Evolutionary conservation across 306 rosid genomes (phyloP), one percentile per base, ranked within the genome.

Genomic region (Boehmeria nivea): DNA sequence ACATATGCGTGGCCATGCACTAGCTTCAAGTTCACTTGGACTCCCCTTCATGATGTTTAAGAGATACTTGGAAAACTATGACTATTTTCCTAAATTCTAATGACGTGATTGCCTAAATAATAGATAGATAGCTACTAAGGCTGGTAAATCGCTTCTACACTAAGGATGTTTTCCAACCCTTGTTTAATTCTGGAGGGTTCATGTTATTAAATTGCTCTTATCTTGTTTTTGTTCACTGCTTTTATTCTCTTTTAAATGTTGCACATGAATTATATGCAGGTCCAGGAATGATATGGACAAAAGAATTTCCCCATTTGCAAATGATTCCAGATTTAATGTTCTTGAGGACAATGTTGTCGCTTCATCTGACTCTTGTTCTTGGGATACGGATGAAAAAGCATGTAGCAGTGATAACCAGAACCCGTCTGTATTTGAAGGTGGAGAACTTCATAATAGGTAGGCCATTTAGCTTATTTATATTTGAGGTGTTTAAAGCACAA

Each of bases 291-390:
- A 72, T 56, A 65, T 43, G 56, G 81, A 83, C 24, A 76, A 71
- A 71, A 60, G 67, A 62, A 59, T 60, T 21, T 68, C 61, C 64
- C 61, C 76, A 26, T 77, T 52, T 43, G 71, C 64, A 59, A 76
- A 61, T 42, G 84, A 71, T 47, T 73, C 74, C 61, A 77, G 76
- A 69, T 69, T 72, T 54, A 49, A 42, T 53, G 81, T 72, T 57
- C 71, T 31, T 16, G 83, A 69, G 63, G 88, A 63, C 59, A 66
- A 78, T 78, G 72, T 72, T 43, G 68, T 75, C 24, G 72, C 72
- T 63, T 70, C 95, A 40, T 83, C 97, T 23, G 97, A 85, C 65
- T 85, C 95, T 59, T 59, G 79, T 57, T 88, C 96, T 6, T 78
- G 77, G 84, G 84, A 66, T 60, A 83, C 87, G 38, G 90, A 82